Conservation (phyloP, 768 basidiomycete genomes). For the Lyophyllum shimeji region DNA sequence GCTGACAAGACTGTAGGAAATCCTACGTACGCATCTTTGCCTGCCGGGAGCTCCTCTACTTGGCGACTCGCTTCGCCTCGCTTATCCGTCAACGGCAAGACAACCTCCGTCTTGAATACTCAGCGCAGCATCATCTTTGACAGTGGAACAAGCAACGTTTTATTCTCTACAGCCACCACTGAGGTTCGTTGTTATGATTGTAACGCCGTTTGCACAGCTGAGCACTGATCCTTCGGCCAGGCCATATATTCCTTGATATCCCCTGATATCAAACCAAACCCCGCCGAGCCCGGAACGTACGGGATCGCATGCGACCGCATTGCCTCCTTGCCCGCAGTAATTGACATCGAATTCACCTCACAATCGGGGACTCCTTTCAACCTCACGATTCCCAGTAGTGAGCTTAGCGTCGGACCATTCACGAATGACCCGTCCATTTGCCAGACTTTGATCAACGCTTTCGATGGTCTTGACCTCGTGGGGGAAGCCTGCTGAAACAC, state of each 20-base stretch:
- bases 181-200: conserved; percentile 29
- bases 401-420: conserved; percentile 60
- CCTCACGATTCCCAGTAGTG: conserved; percentile 55
- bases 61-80: conserved; percentile 48
- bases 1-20: conserved; percentile 27
- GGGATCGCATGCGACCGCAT: conserved; percentile 52
- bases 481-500: conserved; percentile 60
- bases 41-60: conserved; percentile 31
- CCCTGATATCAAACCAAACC: conserved; percentile 51
- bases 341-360: conserved; percentile 56
- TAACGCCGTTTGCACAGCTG: too few species aligned
- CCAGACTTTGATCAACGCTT: conserved; percentile 61
- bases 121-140: conserved; percentile 52
- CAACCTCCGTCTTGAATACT: conserved; percentile 38
- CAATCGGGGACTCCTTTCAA: conserved; percentile 48
- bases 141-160: conserved; percentile 55
- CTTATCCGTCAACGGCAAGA: conserved; percentile 53
- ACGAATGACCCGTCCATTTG: conserved; percentile 45
- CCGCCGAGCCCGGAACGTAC: conserved; percentile 53
- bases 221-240: conserved; percentile 25
- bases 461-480: conserved; percentile 49
- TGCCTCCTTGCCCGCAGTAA: conserved; percentile 45
- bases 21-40: conserved; percentile 42
- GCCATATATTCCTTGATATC: conserved; percentile 60
- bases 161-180: conserved; percentile 48